Percentiles rank a stretch among this genome's conserved stretches.
These are phyloP conservation scores for Suhomyces terraborum DNA, from an alignment of 1,139 yeast species.

Conservation along the genomic window DNA sequence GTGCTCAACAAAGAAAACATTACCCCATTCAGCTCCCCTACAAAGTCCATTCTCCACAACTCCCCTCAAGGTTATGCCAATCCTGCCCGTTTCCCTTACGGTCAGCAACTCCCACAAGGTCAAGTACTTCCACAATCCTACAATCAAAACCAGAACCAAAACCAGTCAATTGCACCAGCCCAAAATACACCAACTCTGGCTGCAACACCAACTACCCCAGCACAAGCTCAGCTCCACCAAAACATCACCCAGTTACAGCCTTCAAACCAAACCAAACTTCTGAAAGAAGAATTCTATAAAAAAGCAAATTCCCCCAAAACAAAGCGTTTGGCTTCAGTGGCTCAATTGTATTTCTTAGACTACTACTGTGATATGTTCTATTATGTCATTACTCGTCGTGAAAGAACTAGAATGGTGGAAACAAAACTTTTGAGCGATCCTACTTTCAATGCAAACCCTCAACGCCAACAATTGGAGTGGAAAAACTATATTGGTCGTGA, in stretches of 20 bases:
- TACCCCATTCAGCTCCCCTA: conserved; percentile 48
- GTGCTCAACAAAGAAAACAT: conserved; percentile 46
- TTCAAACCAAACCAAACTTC: conserved; percentile 21
- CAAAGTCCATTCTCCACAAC: conserved; percentile 41
- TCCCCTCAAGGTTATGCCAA: conserved; percentile 28
- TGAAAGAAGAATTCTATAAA: conserved; percentile 50
- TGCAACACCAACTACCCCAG: not conserved
- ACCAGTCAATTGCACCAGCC: not conserved
- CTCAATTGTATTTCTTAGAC: conserved; percentile 82
- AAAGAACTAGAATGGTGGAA: conserved; percentile 70
- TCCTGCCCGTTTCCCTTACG: conserved; percentile 15
- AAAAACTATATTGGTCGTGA: conserved; percentile 81
- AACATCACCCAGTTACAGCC: conserved; percentile 43
- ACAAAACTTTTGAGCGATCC: conserved; percentile 53
- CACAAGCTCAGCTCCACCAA: conserved; percentile 23
- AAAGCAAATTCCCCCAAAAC: conserved; percentile 76
- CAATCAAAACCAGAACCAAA: not conserved
- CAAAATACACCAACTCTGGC: no score
- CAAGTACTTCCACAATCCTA: conserved; percentile 4
- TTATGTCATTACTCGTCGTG: conserved; percentile 84
- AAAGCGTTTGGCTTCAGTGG: conserved; percentile 82
- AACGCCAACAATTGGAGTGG: conserved; percentile 72
- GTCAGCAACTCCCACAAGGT: conserved; percentile 29
- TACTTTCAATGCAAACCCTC: conserved; percentile 33
- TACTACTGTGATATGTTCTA: conserved; percentile 96